Conservation (phyloP, 169 alveolate genomes). For the Eimeria brunetti region DNA sequence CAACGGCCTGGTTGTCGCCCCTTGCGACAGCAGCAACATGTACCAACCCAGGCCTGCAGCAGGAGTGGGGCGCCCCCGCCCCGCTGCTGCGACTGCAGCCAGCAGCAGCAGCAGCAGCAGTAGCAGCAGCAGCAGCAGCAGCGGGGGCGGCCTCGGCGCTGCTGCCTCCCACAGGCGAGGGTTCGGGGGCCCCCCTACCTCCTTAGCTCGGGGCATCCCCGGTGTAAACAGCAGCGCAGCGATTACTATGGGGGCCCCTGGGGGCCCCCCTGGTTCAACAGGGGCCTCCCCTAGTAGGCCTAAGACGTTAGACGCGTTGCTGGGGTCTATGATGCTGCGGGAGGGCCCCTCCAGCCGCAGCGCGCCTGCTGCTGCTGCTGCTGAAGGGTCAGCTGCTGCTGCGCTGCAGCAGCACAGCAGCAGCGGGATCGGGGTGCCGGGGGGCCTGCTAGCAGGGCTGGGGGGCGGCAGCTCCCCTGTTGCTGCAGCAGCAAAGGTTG, state of each 20-base stretch:
- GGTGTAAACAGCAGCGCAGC: slow-evolving; percentile 19
- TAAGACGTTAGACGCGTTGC: slow-evolving; percentile 29
- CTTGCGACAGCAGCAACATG: slow-evolving; percentile 31
- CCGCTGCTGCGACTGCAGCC: not conserved
- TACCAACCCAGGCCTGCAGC: slow-evolving; percentile 77
- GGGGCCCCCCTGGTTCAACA: slow-evolving; percentile 35
- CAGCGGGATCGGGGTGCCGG: slow-evolving; percentile 13
- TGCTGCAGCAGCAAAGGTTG: slow-evolving; percentile 65
- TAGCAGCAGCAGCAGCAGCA: slow-evolving; percentile 49
- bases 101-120: slow-evolving; percentile 60
- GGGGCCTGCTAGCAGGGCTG: slow-evolving; percentile 48
- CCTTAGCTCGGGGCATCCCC: not conserved
- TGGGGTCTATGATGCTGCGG: slow-evolving; percentile 50
- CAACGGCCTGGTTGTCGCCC: not conserved
- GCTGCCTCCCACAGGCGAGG: slow-evolving; percentile 43
- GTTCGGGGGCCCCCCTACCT: slow-evolving; percentile 2
- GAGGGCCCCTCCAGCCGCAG: slow-evolving; percentile 55
- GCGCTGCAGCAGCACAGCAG: slow-evolving; percentile 36
- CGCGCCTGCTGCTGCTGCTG: slow-evolving; percentile 49
- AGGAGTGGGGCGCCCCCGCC: slow-evolving; percentile 70
- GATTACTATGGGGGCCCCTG: not conserved
- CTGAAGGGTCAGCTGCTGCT: slow-evolving; percentile 54
- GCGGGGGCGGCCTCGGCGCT: not conserved
- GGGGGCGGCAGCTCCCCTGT: slow-evolving; percentile 67
- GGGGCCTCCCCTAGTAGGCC: slow-evolving; percentile 14